Percentiles rank a stretch among this genome's conserved stretches.
phyloP scores from a whole-genome alignment of 2,329 filamentous ascomycete genomes.

The Cladosporium oxysporum region DNA sequence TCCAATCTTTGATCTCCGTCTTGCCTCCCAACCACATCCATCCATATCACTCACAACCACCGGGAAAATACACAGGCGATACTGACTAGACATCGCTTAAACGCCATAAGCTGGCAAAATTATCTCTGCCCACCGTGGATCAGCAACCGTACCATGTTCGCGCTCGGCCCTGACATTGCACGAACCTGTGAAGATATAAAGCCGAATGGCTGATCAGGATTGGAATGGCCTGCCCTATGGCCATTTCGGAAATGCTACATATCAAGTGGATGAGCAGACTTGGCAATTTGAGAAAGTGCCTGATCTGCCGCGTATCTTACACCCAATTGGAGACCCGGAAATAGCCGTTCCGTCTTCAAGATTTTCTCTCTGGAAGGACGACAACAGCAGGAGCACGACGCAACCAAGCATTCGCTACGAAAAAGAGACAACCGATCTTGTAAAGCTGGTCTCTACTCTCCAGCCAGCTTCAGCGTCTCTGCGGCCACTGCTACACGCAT shows the following conservation, averaged over 20 bases:
- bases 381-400: neutral
- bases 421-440: conserved; percentile 24
- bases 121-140: conserved; percentile 10
- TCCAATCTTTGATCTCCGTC: neutral
- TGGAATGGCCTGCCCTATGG: conserved; percentile 54
- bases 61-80: neutral
- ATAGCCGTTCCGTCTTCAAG: conserved; percentile 25
- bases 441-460: conserved; percentile 30
- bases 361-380: neutral
- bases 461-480: conserved; percentile 25
- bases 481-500: conserved; percentile 29
- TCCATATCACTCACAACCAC: neutral
- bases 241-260: conserved; percentile 54
- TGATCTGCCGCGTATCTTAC: conserved; percentile 23
- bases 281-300: conserved; percentile 43
- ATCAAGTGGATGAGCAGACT: conserved; percentile 47
- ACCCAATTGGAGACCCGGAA: conserved; percentile 32
- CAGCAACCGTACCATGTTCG: conserved; percentile 18
- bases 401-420: conserved; percentile 19
- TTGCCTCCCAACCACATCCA: neutral
- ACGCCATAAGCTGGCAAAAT: neutral
- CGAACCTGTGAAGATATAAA: conserved; percentile 31
- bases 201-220: conserved; percentile 60
- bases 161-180: conserved; percentile 1
- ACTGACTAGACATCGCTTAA: neutral